phyloP scores from a whole-genome alignment of 2,329 filamentous ascomycete genomes.

The Exophiala sp. region DNA sequence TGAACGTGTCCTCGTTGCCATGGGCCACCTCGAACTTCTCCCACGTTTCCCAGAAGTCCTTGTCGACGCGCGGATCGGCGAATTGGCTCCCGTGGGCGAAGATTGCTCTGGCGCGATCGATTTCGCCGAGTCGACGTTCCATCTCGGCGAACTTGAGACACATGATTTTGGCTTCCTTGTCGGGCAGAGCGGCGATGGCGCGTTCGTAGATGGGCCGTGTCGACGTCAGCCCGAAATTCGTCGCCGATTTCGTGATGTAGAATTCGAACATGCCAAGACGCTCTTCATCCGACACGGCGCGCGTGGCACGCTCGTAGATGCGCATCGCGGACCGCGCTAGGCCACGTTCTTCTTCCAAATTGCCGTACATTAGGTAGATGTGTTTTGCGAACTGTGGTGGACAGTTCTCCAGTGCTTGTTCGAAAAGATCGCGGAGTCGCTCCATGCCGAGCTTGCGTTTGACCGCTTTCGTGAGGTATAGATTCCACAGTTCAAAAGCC shows the following conservation, averaged over 20 bases:
- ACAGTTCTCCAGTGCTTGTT: constrained; percentile 91
- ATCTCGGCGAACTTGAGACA: constrained; percentile 98
- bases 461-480: constrained; percentile 95
- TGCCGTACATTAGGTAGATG: constrained; percentile 96
- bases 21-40: constrained; percentile 96
- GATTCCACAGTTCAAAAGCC: constrained; percentile 96
- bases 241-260: constrained; percentile 97
- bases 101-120: constrained; percentile 89
- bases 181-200: constrained; percentile 86
- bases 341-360: constrained; percentile 90
- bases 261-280: constrained; percentile 98
- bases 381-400: constrained; percentile 94
- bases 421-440: constrained; percentile 86
- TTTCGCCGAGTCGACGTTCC: constrained; percentile 85
- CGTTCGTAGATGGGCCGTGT: constrained; percentile 94
- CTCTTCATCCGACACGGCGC: constrained; percentile 91
- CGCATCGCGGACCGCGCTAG: constrained; percentile 95
- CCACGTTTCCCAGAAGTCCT: constrained; percentile 93
- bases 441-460: constrained; percentile 95
- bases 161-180: constrained; percentile 92
- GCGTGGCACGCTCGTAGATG: constrained; percentile 94
- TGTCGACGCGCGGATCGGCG: constrained; percentile 86
- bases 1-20: constrained; percentile 98
- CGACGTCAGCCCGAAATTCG: constrained; percentile 93
- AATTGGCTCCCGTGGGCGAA: constrained; percentile 97